Conservation (phyloP, 768 basidiomycete species). For the Chiua virens region DNA sequence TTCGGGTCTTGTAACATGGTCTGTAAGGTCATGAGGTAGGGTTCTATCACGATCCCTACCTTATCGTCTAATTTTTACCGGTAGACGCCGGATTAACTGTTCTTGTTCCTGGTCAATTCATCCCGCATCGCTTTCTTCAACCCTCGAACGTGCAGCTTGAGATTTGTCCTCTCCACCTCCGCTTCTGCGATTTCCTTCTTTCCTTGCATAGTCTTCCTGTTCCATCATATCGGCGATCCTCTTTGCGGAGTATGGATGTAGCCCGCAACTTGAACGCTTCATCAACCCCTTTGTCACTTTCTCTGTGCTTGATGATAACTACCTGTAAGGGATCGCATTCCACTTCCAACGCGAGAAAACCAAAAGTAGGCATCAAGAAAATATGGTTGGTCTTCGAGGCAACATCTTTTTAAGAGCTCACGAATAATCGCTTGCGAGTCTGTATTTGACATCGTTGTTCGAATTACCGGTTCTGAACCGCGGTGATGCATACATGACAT, state of each 20-base stretch:
- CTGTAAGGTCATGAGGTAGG: neutral
- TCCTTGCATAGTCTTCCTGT: neutral
- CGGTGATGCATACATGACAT: conserved; percentile 24
- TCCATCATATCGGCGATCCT: neutral
- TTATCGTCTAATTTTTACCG: too few relatives aligned
- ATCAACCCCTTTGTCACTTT: neutral
- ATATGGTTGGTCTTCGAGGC: neutral
- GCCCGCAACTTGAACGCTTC: conserved; percentile 5
- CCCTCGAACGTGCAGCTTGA: too few relatives aligned
- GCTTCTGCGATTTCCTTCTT: too few relatives aligned
- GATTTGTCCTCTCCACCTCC: too few relatives aligned
- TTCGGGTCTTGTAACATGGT: neutral
- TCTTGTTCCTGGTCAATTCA: too few relatives aligned
- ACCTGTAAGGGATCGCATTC: neutral
- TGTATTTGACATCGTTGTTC: too few relatives aligned
- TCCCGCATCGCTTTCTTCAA: too few relatives aligned
- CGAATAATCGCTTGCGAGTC: conserved; percentile 15
- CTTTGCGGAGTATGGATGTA: conserved; percentile 6
- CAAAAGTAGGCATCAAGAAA: neutral
- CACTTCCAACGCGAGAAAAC: neutral
- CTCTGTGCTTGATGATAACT: neutral
- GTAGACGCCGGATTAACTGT: too few relatives aligned
- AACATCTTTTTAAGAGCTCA: conserved; percentile 1
- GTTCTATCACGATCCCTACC: too few relatives aligned
- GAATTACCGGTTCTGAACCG: neutral